These are phyloP conservation scores for Xylariaceae sp. DNA, from an alignment of 2,329 filamentous ascomycete genomes.

Conservation along the genomic window DNA sequence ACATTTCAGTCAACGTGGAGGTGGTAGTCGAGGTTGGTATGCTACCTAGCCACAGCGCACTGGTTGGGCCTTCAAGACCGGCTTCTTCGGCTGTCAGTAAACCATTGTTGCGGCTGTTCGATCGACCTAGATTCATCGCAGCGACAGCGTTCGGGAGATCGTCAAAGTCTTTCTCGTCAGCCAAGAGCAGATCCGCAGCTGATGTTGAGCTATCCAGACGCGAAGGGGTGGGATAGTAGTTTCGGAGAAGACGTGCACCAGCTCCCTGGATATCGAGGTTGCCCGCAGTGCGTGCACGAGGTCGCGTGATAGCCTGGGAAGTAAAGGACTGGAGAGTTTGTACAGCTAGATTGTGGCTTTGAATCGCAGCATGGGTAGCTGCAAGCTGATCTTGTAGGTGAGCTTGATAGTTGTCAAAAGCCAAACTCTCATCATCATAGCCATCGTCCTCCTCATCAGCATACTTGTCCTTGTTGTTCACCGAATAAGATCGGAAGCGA, in stretches of 20 bases:
- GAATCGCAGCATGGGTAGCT: constrained; percentile 67
- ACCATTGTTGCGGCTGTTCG: constrained; percentile 62
- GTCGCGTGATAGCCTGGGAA: constrained; percentile 75
- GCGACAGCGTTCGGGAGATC: constrained; percentile 79
- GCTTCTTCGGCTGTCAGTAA: constrained; percentile 71
- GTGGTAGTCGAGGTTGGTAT: constrained; percentile 96
- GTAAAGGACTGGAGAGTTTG: constrained; percentile 69
- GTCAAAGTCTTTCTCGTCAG: constrained; percentile 74
- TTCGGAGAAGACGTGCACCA: constrained; percentile 60
- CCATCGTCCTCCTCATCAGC: constrained; percentile 83
- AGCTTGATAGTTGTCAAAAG: constrained; percentile 55
- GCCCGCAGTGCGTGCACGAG: constrained; percentile 85
- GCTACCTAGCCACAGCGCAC: constrained; percentile 93
- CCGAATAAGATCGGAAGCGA: constrained; percentile 93
- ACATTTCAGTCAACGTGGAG: constrained; percentile 91
- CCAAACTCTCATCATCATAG: constrained; percentile 56
- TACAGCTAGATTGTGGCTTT: constrained; percentile 88
- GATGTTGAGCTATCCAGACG: constrained; percentile 73
- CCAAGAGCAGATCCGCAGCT: constrained; percentile 68
- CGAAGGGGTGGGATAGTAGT: constrained; percentile 69
- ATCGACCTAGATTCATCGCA: constrained; percentile 67
- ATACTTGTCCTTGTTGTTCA: constrained; percentile 98
- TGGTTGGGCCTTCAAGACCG: constrained; percentile 82
- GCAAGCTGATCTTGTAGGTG: constrained; percentile 60
- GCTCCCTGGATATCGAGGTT: constrained; percentile 71